These are phyloP conservation scores for Umbelopsis sp. DNA, from an alignment of 192 early-diverging fungal species.

Conservation along the genomic window DNA sequence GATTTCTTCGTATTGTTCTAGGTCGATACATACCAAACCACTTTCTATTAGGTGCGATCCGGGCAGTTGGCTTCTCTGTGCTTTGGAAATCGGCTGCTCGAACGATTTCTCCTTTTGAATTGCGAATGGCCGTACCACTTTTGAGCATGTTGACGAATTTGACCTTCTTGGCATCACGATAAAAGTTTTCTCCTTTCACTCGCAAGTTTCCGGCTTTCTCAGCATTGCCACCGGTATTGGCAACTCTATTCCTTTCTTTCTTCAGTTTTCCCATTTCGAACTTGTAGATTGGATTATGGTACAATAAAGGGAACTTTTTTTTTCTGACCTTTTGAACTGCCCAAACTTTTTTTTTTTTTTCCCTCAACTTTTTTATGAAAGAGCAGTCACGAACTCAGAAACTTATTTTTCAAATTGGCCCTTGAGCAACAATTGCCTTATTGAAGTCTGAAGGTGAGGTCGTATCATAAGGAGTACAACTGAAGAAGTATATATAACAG, in stretches of 20 bases:
- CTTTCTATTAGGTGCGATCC: constrained; percentile 92
- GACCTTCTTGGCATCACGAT: constrained; percentile 94
- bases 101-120: constrained; percentile 88
- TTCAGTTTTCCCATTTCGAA: constrained; percentile 60
- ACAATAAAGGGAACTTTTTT: neutral
- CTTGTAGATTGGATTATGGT: neutral
- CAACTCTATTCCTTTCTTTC: constrained; percentile 61
- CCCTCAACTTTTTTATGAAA: neutral
- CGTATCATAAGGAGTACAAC: no score
- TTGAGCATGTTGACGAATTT: constrained; percentile 93
- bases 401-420: no score
- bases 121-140: constrained; percentile 80
- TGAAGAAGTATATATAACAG: no score
- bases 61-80: constrained; percentile 69
- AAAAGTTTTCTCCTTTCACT: constrained; percentile 99
- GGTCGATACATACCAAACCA: constrained; percentile 81
- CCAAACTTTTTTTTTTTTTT: constrained; percentile 8
- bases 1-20: no score
- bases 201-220: constrained; percentile 56
- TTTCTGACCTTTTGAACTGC: neutral
- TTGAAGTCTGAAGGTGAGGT: no score
- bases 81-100: constrained; percentile 91
- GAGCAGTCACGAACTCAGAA: neutral
- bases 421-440: no score
- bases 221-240: constrained; percentile 44